A percentile compares a stretch with the other conserved stretches of the same genome.
Evolutionary conservation across 164 flowering plant species (phyloP).

Genomic region (Saururus chinensis): DNA sequence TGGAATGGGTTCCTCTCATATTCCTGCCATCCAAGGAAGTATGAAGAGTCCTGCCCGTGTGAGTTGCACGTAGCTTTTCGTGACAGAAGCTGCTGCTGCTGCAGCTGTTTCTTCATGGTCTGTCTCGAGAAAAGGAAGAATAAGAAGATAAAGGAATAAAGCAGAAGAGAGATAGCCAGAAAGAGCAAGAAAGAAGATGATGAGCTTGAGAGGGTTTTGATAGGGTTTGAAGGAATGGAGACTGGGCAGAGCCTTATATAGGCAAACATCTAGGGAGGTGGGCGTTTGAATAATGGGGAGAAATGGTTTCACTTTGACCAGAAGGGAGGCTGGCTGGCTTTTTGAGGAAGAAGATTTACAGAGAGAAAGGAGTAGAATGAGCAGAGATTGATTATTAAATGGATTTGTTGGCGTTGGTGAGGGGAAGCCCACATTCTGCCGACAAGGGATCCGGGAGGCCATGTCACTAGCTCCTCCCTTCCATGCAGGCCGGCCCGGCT

Average conservation of each 20-base stretch:
- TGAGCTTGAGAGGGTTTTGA: neutral
- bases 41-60: conserved; percentile 43
- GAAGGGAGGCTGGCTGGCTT: too few species aligned
- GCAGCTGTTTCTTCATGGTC: neutral
- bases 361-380: neutral
- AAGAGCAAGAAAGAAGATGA: neutral
- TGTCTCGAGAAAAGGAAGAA: neutral
- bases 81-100: conserved; percentile 13
- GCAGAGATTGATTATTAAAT: neutral
- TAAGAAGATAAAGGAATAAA: neutral
- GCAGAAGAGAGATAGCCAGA: neutral
- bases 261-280: neutral
- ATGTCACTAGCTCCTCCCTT: neutral
- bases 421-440: neutral
- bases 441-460: neutral
- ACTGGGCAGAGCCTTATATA: neutral
- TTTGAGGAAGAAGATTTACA: neutral
- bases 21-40: conserved; percentile 48
- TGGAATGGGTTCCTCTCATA: conserved; percentile 48
- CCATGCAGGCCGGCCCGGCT: neutral
- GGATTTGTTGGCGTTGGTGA: neutral
- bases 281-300: neutral
- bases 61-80: conserved; percentile 28
- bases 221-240: neutral
- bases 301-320: neutral